Evolutionary conservation across 1,284 basidiomycete genomes (phyloP), one percentile per base, ranked within the genome.

Genomic region (Ceratobasidium sp.): DNA sequence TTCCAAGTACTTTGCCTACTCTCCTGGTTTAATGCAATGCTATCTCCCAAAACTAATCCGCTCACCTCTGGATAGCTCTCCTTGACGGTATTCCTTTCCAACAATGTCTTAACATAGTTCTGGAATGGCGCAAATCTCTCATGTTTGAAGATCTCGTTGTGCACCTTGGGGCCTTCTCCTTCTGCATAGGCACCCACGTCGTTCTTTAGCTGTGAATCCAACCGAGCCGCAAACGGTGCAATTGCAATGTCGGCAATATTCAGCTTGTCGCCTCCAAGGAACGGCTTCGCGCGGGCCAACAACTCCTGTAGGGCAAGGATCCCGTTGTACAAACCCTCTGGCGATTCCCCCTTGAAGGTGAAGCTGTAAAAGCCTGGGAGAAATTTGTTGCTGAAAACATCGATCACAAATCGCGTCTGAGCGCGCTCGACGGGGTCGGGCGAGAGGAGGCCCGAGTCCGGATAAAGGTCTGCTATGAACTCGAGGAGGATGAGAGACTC

Each of bases 401-500:
- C 86, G 75, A 88, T 86, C 81, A 90, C 88, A 79, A 89, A 86
- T 9, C 89, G 86, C 1, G 83, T 85, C 67, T 84, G 82, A 5
- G 89, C 89, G 21, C 87, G 85, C 9, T 79, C 77, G 30, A 88
- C 82, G 0, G 88, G 87, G 77, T 89, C 85, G 8, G 81, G 78
- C 0, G 88, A 87, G 14, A 89, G 82, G 21, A 89, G 81, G 2
- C 77, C 76, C 0, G 83, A 80, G 14, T 82, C 76, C 0, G 85
- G 87, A 78, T 80, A 85, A 61, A 87, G 78, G 76, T 90, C 88
- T 8, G 86, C 86, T 73, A 89, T 76, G 80, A 90, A 88, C 78
- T 90, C 88, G 71, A 90, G 80, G 66, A 90, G 83, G 38, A 90
- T 83, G 52, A 86, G 83, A 1, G 88, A 89, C 77, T 91, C 89